Base-by-base conservation (phyloP, 768 basidiomycete genomes). In the Galerina sulciceps region DNA sequence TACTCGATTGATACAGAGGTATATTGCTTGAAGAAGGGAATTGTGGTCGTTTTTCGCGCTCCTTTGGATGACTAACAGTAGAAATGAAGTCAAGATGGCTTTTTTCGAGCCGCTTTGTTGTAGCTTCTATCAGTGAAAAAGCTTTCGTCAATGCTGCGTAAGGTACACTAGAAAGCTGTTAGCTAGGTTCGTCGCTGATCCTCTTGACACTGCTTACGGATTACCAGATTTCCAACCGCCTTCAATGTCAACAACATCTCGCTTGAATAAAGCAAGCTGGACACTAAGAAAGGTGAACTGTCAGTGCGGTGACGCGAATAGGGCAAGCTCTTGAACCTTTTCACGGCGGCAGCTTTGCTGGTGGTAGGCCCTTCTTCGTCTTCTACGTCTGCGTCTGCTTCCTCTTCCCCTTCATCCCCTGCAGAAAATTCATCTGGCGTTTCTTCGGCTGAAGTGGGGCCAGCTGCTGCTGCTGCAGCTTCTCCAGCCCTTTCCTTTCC, bases 1-100 rank as follows among this genome's bases (percentile, higher is more conserved):
- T 70, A 98, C 95, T 59, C 95, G 81, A 69, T 99, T 99, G 70
- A 99, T 98, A 70, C 97, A 99, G 1, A 99, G 81, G 68, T 99
- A 99, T 2, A 99, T 90, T 1, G 88, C 86, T 67, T 95, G 92
- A 5, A 98, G 82, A 34, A 99, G 81, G 6, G 90, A 87, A 20
- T 86, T 81, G 4, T 80, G 79, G 59, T 94, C 91, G 37, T 83
- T 88, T 53, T 87, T 80, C 14, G 87, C 88, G 60, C 94, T 91
- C 47, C 94, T 80, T 70, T 89, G 89, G 54, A 98, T 95, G 31
- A 99, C 93, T 10, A 96, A 86, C 5, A 95, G 75, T 42, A 99
- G 79, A 71, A 99, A 95, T 0, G 90, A 81, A 0, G 95, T 99
- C 9, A 99, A 83, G 59, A 94, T 79, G 0, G 93, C 84, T 92